These are phyloP conservation scores for Centaurea solstitialis DNA, from an alignment of 129 eudicot species.

Conservation along the genomic window DNA sequence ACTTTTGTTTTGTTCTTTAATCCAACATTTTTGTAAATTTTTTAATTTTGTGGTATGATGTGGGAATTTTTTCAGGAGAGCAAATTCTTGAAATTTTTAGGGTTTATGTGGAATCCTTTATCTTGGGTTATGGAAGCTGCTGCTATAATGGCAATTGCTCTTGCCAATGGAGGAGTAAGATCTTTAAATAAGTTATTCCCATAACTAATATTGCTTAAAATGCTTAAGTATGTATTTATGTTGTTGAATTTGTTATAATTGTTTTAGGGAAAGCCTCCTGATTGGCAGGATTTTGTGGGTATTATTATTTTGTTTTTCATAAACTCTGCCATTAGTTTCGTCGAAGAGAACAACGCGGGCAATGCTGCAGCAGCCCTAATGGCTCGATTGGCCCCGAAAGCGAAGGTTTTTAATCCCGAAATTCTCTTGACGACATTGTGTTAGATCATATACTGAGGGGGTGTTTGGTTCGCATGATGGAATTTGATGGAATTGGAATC, in stretches of 20 bases:
- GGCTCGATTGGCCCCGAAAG: constrained; percentile 77
- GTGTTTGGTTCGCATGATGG: too few species aligned
- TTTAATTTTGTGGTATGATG: neutral
- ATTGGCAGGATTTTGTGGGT: constrained; percentile 57
- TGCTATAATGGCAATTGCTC: constrained; percentile 60
- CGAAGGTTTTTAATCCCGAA: constrained; percentile 39
- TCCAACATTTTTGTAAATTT: neutral
- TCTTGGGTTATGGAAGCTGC: constrained; percentile 83
- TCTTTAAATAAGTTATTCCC: neutral
- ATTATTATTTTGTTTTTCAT: constrained; percentile 50
- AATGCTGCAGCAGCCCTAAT: constrained; percentile 77
- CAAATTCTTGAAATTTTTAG: constrained; percentile 63
- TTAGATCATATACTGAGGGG: too few species aligned
- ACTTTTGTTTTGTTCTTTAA: neutral
- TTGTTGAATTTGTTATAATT: neutral
- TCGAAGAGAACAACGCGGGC: constrained; percentile 72
- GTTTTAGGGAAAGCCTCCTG: constrained; percentile 50
- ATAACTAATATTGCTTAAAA: neutral
- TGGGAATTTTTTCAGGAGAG: constrained; percentile 61
- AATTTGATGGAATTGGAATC: too few species aligned
- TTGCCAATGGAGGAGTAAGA: constrained; percentile 72
- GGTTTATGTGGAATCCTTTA: constrained; percentile 71
- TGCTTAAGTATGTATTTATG: neutral
- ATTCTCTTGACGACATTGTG: neutral
- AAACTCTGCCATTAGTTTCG: constrained; percentile 66